Percentiles rank a stretch among this genome's conserved stretches.
These are phyloP conservation scores for Phytophthora boehmeriae DNA, from an alignment of 352 stramenopile genomes.

Conservation along the genomic window DNA sequence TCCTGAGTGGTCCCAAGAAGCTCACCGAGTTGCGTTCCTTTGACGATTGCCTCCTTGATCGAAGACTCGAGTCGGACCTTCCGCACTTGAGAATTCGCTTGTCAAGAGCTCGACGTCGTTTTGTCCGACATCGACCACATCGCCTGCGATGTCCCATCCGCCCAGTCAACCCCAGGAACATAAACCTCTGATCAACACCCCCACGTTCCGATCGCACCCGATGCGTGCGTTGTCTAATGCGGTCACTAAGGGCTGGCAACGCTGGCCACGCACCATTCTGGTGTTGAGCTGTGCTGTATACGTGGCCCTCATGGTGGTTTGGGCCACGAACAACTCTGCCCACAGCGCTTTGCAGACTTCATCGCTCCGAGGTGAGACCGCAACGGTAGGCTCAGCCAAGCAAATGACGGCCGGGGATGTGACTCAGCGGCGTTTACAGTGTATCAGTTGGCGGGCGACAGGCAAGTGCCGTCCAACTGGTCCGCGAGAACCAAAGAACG, in stretches of 20 bases:
- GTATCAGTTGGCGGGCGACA: conserved; percentile 30
- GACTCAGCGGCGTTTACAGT: conserved; percentile 17
- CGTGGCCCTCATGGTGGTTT: conserved; percentile 17
- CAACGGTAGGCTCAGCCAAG: conserved; percentile 1
- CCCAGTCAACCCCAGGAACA: conserved; percentile 6
- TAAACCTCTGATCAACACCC: conserved; percentile 16
- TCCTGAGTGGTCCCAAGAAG: conserved; percentile 12
- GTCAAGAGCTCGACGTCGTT: conserved; percentile 6
- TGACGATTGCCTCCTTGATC: background rate
- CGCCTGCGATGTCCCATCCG: conserved; percentile 3
- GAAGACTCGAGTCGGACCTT: background rate
- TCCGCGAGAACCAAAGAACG: conserved; percentile 21
- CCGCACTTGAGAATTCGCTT: conserved; percentile 18
- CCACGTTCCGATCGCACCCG: background rate
- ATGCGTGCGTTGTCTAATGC: conserved; percentile 7
- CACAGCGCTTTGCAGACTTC: background rate
- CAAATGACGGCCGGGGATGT: conserved; percentile 10
- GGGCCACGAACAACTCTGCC: conserved; percentile 15
- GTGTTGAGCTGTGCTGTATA: conserved; percentile 13
- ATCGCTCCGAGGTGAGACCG: background rate
- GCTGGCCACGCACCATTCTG: conserved; percentile 18
- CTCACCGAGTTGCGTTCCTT: background rate
- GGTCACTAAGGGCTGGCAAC: conserved; percentile 5
- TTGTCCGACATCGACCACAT: background rate
- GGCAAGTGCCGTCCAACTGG: conserved; percentile 30